Conservation (phyloP, 306 rosid genomes). For the Betula pendula region DNA sequence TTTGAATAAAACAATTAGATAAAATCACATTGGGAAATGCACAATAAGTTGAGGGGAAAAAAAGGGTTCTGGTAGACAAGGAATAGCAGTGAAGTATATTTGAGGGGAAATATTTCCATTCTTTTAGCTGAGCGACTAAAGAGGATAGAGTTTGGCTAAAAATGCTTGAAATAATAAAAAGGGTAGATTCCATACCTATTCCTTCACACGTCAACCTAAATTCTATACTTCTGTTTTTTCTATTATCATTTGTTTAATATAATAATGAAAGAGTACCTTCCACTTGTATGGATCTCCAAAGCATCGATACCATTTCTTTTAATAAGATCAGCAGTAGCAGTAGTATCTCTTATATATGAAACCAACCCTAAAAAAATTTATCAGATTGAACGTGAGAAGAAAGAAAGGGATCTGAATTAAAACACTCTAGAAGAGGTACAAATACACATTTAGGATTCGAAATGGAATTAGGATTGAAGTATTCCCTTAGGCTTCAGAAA, state of each 20-base stretch:
- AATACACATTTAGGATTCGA: slow-evolving; percentile 16
- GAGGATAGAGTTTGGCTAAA: neutral
- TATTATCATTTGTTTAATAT: neutral
- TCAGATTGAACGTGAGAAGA: neutral
- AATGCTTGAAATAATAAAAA: neutral
- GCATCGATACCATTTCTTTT: slow-evolving; percentile 70
- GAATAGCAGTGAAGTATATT: neutral
- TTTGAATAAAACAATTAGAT: slow-evolving; percentile 12
- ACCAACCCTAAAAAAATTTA: slow-evolving; percentile 49
- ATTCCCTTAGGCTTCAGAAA: neutral
- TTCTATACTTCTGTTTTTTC: neutral
- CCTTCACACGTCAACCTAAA: neutral
- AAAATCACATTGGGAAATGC: neutral
- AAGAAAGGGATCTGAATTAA: slow-evolving; percentile 11
- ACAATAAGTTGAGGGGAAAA: neutral
- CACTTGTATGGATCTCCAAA: slow-evolving; percentile 87
- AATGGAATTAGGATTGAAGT: neutral
- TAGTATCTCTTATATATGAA: slow-evolving; percentile 71
- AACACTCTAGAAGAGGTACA: slow-evolving; percentile 10
- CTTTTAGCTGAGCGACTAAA: neutral
- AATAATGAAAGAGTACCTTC: slow-evolving; percentile 51
- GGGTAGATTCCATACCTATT: neutral
- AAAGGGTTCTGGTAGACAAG: neutral
- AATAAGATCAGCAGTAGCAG: slow-evolving; percentile 61
- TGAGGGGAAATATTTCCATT: neutral